Percentiles rank a stretch among this genome's conserved stretches.
Conservation (phyloP, 352 stramenopile species). For the Poterioochromonas sp. region DNA sequence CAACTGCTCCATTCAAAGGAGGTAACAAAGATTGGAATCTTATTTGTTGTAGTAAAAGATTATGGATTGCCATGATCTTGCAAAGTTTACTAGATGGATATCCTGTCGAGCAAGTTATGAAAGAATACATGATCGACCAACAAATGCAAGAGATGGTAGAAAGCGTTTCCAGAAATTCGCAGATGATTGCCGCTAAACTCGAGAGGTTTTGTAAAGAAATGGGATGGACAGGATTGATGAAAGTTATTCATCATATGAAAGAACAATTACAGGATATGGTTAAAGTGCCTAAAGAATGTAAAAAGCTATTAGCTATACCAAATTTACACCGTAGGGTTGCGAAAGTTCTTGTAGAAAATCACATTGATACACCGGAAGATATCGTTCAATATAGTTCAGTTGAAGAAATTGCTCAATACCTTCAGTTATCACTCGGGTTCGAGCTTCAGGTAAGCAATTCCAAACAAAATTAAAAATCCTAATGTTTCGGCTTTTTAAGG, state of each 20-base stretch:
- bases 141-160: neutral
- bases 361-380: neutral
- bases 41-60: neutral
- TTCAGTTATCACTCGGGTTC: conserved; percentile 3
- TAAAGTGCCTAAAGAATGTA: neutral
- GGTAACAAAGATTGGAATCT: neutral
- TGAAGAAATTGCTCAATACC: neutral
- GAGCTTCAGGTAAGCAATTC: neutral
- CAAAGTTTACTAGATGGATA: neutral
- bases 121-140: neutral
- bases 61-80: neutral
- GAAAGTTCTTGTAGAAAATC: neutral
- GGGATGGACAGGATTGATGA: neutral
- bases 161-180: neutral
- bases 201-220: conserved; percentile 1
- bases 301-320: neutral
- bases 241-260: neutral
- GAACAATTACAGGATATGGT: neutral
- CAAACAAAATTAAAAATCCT: too few relatives aligned
- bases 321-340: neutral
- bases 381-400: neutral
- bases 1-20: neutral
- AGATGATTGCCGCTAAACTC: neutral
- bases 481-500: too few relatives aligned
- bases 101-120: neutral